Percentiles rank a stretch among this genome's conserved stretches.
These are phyloP conservation scores for Ophiognomonia clavigignenti-juglandacearum DNA, from an alignment of 2,329 filamentous ascomycete species.

Conservation along the genomic window DNA sequence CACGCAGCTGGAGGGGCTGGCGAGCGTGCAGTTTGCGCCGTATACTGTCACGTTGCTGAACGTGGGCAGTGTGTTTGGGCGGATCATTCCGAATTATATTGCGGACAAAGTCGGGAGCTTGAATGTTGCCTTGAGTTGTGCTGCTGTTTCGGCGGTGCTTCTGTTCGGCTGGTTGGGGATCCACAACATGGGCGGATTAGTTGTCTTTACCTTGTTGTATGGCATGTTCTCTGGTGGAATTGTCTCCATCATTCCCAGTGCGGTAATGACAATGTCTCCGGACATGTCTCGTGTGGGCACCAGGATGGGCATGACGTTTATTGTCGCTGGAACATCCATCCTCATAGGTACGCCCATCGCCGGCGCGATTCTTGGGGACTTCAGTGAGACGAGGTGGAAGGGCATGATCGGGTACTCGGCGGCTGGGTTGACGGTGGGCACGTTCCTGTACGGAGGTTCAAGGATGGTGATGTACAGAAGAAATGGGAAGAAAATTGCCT, in stretches of 20 bases:
- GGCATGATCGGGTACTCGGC: constrained; percentile 29
- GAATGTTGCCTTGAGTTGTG: constrained; percentile 31
- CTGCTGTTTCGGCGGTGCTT: constrained; percentile 28
- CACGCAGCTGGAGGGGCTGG: constrained; percentile 35
- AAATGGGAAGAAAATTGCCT: constrained; percentile 15
- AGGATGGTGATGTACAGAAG: constrained; percentile 21
- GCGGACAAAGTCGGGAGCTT: constrained; percentile 38
- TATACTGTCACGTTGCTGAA: constrained; percentile 40
- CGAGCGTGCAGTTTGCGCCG: constrained; percentile 27
- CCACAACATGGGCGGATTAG: constrained; percentile 27
- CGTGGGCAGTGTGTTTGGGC: constrained; percentile 39
- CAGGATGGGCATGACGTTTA: constrained; percentile 37
- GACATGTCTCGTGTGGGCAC: constrained; percentile 34
- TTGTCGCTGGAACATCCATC: constrained; percentile 39
- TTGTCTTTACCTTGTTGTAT: constrained; percentile 38
- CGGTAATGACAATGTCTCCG: constrained; percentile 30
- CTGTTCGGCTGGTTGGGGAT: constrained; percentile 37
- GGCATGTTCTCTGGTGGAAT: constrained; percentile 42
- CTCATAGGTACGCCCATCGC: constrained; percentile 45
- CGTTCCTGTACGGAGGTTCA: constrained; percentile 18
- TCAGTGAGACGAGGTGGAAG: constrained; percentile 24
- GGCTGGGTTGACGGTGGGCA: constrained; percentile 24
- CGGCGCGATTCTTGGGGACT: constrained; percentile 38
- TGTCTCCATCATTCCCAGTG: constrained; percentile 36
- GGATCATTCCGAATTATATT: constrained; percentile 38